Conservation (phyloP, 139 green algal genomes). For the Coelastrella sp. region DNA sequence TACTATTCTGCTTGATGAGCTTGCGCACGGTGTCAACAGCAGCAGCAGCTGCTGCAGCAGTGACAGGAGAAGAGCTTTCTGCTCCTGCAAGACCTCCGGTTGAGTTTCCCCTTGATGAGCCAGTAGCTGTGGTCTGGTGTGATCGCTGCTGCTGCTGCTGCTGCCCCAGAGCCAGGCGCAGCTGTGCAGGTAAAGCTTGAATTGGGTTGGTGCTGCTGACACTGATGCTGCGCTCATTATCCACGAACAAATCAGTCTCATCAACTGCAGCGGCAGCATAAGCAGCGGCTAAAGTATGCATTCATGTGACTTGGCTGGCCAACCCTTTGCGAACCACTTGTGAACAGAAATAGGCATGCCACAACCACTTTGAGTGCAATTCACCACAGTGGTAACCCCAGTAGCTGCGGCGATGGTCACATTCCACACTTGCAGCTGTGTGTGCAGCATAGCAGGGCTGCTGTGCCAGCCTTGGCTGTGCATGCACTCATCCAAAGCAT, state of each 20-base stretch:
- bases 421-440: not conserved
- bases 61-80: not conserved
- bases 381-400: too few relatives aligned
- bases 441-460: not conserved
- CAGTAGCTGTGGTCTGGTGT: not conserved
- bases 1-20: not conserved
- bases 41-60: not conserved
- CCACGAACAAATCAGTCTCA: slow-evolving; percentile 80
- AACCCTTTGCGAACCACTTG: too few relatives aligned
- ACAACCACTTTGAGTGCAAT: too few relatives aligned
- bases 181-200: slow-evolving; percentile 58
- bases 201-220: not conserved
- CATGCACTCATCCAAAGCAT: too few relatives aligned
- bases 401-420: too few relatives aligned
- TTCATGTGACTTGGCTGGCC: too few relatives aligned
- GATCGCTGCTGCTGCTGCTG: not conserved
- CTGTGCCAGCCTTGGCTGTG: too few relatives aligned
- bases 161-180: slow-evolving; percentile 42
- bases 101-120: not conserved
- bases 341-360: too few relatives aligned
- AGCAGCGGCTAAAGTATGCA: not conserved
- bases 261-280: slow-evolving; percentile 56
- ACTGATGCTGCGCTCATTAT: slow-evolving; percentile 67
- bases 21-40: slow-evolving; percentile 13
- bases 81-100: not conserved